Base-by-base conservation (phyloP, 257 asterid genomes). In the Datura wrightii region DNA sequence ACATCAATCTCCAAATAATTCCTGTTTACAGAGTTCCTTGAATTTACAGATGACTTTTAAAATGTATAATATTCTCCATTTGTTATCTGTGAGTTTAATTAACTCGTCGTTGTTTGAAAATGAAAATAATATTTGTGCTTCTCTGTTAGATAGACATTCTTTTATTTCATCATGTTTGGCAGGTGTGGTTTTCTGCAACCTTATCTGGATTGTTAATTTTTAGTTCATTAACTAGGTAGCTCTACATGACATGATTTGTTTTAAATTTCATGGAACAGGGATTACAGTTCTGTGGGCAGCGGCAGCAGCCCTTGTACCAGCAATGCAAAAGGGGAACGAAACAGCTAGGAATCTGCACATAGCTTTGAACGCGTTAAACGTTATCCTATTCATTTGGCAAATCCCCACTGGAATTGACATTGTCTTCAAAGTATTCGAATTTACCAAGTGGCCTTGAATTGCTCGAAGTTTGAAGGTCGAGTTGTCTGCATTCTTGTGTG, bases 311-410 rank as follows among this genome's bases (percentile, higher is more conserved):
- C 89, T 97, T 79, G 99, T 95, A 56, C 98, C 99, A 7, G 85
- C 91, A 65, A 95, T 97, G 99, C 98, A 95, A 92, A 97, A 93
- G 92, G 99, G 99, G 62, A 95, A 67, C 39, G 98, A 94, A 85
- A 96, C 95, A 14, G 99, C 99, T 13, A 90, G 99, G 86, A 94
- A 58, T 89, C 96, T 95, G 83, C 99, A 96, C 92, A 93, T 97
- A 16, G 94, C 93, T 0, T 86, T 95, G 63, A 97, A 95, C 24
- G 65, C 81, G 5, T 14, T 93, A 81, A 97, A 97, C 54, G 92
- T 96, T 54, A 2, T 83, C 66, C 98, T 96, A 90, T 96, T 96
- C 90, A 81, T 92, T 41, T 91, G 88, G 89, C 99, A 96, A 88
- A 96, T 96, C 79, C 98, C 99, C 10, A 93, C 99, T 2, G 99